Evolutionary conservation across 371 early-diverging fungal genomes (phyloP).

Genomic region (Mortierella sp.): DNA sequence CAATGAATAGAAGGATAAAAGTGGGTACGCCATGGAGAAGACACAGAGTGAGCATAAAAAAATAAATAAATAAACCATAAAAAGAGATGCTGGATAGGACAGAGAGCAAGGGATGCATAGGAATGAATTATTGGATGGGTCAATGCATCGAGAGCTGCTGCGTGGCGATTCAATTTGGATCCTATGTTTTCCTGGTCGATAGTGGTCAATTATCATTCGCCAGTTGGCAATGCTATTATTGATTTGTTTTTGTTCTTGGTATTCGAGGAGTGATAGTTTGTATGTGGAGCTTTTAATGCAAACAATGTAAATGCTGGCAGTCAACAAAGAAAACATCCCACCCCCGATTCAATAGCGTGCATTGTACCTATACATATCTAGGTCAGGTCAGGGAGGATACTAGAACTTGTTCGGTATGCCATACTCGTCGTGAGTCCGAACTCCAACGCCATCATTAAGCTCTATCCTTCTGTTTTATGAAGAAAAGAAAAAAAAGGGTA

Average conservation of each 20-base stretch:
- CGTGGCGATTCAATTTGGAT: neutral
- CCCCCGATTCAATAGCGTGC: neutral
- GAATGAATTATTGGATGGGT: neutral
- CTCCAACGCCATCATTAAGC: too few relatives aligned
- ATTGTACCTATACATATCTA: conserved; percentile 3
- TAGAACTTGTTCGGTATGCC: neutral
- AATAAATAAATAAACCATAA: conserved; percentile 1
- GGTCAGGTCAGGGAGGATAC: conserved; percentile 4
- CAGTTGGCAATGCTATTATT: neutral
- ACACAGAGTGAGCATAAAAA: neutral
- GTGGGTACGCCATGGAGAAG: neutral
- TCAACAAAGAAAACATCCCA: neutral
- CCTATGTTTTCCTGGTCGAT: too few relatives aligned
- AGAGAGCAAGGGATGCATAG: conserved; percentile 22
- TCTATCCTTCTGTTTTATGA: neutral
- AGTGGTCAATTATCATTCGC: neutral
- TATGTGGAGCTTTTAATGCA: neutral
- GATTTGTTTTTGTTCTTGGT: neutral
- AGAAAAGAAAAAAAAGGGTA: neutral
- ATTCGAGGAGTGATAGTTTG: neutral
- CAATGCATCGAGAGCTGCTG: conserved; percentile 6
- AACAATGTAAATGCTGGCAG: neutral
- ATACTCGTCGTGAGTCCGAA: neutral
- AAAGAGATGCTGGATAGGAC: neutral
- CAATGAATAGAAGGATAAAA: neutral